Percentiles rank a stretch among this genome's conserved stretches.
Evolutionary conservation across 176 grass and related monocot species (phyloP).

Genomic region (Phyllostachys edulis): DNA sequence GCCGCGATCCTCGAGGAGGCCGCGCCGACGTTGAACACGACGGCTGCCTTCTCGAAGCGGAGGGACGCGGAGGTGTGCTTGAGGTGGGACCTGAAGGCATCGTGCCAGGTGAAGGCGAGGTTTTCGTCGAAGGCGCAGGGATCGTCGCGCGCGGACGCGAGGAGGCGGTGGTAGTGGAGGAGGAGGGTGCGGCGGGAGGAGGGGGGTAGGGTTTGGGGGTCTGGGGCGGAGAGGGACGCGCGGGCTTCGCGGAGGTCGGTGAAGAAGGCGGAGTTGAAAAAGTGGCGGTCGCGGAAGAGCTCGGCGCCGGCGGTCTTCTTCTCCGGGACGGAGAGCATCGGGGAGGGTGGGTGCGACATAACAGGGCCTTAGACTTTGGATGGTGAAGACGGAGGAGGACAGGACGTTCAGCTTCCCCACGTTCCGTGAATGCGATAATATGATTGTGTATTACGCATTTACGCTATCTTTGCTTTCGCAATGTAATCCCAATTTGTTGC

Average conservation of each 20-base stretch:
- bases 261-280: slow-evolving; percentile 62
- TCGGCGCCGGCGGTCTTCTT: slow-evolving; percentile 69
- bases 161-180: slow-evolving; percentile 59
- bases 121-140: slow-evolving; percentile 51
- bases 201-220: slow-evolving; percentile 32
- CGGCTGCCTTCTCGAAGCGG: slow-evolving; percentile 60
- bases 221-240: slow-evolving; percentile 36
- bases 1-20: slow-evolving; percentile 56
- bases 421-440: neutral
- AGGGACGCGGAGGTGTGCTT: slow-evolving; percentile 52
- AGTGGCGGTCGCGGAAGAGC: slow-evolving; percentile 52
- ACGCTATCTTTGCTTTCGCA: neutral
- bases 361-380: neutral
- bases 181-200: slow-evolving; percentile 50
- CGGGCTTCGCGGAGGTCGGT: slow-evolving; percentile 44
- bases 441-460: neutral
- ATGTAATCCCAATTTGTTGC: neutral
- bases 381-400: neutral
- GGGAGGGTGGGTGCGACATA: slow-evolving; percentile 30
- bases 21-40: slow-evolving; percentile 70
- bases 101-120: slow-evolving; percentile 74
- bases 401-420: neutral
- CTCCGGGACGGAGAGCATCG: slow-evolving; percentile 71
- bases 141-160: slow-evolving; percentile 46
- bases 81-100: slow-evolving; percentile 67